Conservation (phyloP, 441 rosid genomes). For the Adansonia rubrostipa region DNA sequence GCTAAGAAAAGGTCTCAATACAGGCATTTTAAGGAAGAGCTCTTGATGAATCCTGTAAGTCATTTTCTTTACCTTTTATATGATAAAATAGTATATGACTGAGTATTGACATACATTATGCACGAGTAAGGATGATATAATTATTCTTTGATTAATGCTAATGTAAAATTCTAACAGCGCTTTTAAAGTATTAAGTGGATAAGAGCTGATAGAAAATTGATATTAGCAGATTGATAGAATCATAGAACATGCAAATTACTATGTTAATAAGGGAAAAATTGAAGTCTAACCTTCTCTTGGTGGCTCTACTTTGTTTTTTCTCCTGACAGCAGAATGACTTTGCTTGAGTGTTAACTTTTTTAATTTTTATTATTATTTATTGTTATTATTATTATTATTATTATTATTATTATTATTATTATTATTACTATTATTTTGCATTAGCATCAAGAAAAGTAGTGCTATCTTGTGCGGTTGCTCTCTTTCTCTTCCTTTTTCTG, state of each 20-base stretch:
- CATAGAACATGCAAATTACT: not conserved
- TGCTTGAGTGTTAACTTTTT: not conserved
- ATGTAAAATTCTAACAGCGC: not conserved
- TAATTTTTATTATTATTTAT: not conserved
- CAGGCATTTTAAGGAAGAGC: conserved; percentile 87
- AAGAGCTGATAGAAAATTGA: not conserved
- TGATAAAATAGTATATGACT: not conserved
- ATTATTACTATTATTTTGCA: not conserved
- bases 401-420: not conserved
- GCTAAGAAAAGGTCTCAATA: conserved; percentile 89
- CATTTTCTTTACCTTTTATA: conserved; percentile 2
- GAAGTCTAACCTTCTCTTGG: not conserved
- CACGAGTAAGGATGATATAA: not conserved
- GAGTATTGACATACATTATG: not conserved
- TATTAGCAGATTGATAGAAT: not conserved
- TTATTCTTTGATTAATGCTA: not conserved
- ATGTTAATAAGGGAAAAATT: not conserved
- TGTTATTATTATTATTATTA: not conserved
- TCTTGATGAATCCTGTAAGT: conserved; percentile 93
- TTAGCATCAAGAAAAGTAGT: conserved; percentile 7
- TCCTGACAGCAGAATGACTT: not conserved
- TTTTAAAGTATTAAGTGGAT: not conserved
- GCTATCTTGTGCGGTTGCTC: not conserved
- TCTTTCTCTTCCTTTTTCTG: conserved; percentile 26
- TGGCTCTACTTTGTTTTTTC: not conserved